Base-by-base conservation (phyloP, 495 filamentous ascomycete genomes). In the Xylaria acuta region DNA sequence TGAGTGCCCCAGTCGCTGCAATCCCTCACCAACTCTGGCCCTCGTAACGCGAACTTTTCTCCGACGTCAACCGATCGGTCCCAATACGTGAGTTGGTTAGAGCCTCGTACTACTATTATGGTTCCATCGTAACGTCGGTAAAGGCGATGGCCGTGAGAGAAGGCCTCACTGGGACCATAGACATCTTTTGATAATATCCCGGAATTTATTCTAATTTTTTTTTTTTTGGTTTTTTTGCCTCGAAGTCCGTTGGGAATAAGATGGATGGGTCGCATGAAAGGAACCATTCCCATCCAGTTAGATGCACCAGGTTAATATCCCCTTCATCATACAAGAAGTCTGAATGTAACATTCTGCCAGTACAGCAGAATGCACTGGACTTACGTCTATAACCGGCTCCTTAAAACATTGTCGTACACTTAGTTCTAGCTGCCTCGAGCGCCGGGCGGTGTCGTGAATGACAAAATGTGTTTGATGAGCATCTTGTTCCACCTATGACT, bases 11-110 rank as follows among this genome's bases (percentile, higher is more conserved):
- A 47, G 45, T 47, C 45, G 20, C 45, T 22, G 51, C 51, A 54
- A 51, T 12, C 9, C 49, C 22, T 51, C 36, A 30, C 18, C 34
- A 30, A 5, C 20, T n/a, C 9, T 0, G 0, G 12, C 2, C 41
- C 0, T 62, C 67, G 32, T 70, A 5, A 5, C 3, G 20, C n/a
- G n/a, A n/a, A n/a, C n/a, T n/a, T 20, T 47, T 47, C 43, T 47
- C 18, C 18, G 8, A 20, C 4, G 0, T 4, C 43, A n/a, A 7
- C 43, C 43, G 20, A 47, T 20, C 43, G 66, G 66, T 69, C 66
- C 53, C 66, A n/a, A 69, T 69, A 69, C 38, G 22, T 69, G 53
- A 69, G 66, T 69, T 69, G 66, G 66, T 69, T 59, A 69, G 66
- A 69, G 53, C 66, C 53, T 69, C 66, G 66, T 60, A 69, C 67